Evolutionary conservation across 108 stramenopile genomes (phyloP).

Genomic region (Aurantiochytrium sp.): DNA sequence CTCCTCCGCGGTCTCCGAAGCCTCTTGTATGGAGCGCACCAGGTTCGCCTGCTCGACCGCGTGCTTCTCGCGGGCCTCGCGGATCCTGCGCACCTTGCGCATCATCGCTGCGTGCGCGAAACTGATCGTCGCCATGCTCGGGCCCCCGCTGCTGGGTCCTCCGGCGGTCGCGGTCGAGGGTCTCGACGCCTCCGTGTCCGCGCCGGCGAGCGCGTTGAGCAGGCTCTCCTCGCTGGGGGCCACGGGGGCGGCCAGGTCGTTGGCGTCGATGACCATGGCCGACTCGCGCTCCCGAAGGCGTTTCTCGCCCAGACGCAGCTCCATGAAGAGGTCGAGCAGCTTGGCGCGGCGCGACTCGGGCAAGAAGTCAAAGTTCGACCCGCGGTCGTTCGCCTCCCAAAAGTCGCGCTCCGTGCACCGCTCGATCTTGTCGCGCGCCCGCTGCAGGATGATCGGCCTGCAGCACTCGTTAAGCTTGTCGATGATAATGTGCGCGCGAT

Average conservation of each 20-base stretch:
- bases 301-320: background rate
- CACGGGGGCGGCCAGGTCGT: too few relatives aligned
- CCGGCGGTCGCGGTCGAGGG: too few relatives aligned
- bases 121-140: background rate
- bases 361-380: conserved; percentile 15
- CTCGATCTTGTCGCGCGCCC: background rate
- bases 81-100: background rate
- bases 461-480: background rate
- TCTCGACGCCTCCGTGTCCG: too few relatives aligned
- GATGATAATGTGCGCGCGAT: background rate
- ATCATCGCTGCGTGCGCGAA: background rate
- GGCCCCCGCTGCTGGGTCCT: background rate
- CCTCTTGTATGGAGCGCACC: background rate
- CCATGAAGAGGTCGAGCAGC: background rate
- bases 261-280: background rate
- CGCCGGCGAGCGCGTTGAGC: too few relatives aligned
- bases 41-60: background rate
- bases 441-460: background rate
- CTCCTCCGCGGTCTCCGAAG: background rate
- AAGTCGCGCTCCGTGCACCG: conserved; percentile 5
- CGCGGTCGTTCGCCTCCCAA: conserved; percentile 16
- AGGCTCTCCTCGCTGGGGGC: too few relatives aligned
- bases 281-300: background rate
- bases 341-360: background rate
- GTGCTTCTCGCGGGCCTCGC: background rate